Evolutionary conservation across 306 rosid species (phyloP).

Genomic region (Mimosa pudica): DNA sequence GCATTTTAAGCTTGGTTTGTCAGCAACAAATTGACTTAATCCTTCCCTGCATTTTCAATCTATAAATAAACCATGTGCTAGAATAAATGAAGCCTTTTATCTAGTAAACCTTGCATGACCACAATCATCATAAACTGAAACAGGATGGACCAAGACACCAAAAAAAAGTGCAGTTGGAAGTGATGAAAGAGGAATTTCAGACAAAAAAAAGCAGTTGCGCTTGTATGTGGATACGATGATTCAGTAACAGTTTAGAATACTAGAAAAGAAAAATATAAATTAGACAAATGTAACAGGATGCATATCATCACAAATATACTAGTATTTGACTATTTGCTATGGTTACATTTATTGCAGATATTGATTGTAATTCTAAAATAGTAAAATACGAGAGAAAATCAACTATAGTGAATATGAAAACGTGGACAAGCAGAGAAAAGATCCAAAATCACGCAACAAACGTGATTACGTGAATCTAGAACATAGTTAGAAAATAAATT

Average conservation of each 20-base stretch:
- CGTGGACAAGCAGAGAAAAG: neutral
- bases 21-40: conserved; percentile 85
- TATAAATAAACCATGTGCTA: conserved; percentile 24
- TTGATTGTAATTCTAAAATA: neutral
- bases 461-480: neutral
- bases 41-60: conserved; percentile 64
- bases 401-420: neutral
- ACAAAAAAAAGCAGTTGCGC: neutral
- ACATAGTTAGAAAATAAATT: neutral
- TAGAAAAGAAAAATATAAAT: neutral
- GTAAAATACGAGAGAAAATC: neutral
- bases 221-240: neutral
- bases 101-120: neutral
- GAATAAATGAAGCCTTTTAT: conserved; percentile 27
- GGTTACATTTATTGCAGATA: neutral
- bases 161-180: neutral
- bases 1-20: conserved; percentile 73
- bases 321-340: neutral
- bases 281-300: neutral
- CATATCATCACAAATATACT: neutral
- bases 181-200: neutral
- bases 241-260: neutral
- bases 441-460: neutral
- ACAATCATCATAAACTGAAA: neutral
- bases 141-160: neutral